phyloP scores from a whole-genome alignment of 192 early-diverging fungal species.

The Coemansia sp. region DNA sequence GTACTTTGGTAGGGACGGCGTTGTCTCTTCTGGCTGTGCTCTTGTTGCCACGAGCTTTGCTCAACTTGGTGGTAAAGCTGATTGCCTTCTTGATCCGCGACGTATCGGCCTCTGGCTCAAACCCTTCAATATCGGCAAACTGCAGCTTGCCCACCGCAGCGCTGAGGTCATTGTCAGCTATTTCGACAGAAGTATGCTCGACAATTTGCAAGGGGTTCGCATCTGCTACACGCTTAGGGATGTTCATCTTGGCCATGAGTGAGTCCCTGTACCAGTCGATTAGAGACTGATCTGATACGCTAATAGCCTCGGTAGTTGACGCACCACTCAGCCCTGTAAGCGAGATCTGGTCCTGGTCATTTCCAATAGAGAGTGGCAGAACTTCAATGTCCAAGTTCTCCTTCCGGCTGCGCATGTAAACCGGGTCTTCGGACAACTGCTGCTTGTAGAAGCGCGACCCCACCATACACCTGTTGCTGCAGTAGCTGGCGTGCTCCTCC shows the following conservation, averaged over 20 bases:
- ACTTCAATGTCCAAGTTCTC: conserved; percentile 24
- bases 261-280: conserved; percentile 36
- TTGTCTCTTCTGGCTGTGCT: neutral
- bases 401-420: conserved; percentile 64
- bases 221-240: conserved; percentile 27
- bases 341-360: neutral
- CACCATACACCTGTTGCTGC: conserved; percentile 72
- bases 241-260: conserved; percentile 43
- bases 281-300: conserved; percentile 2
- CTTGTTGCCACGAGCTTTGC: neutral
- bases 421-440: conserved; percentile 78
- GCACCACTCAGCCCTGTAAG: neutral
- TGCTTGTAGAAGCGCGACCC: conserved; percentile 69
- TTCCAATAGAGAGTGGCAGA: conserved; percentile 12
- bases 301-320: neutral
- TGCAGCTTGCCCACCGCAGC: conserved; percentile 26
- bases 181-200: conserved; percentile 20
- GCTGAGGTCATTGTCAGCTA: conserved; percentile 16
- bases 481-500: conserved; percentile 68
- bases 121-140: conserved; percentile 57
- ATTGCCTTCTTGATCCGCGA: conserved; percentile 33
- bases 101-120: conserved; percentile 38
- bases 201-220: conserved; percentile 38
- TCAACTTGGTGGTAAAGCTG: neutral
- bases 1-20: neutral